Conservation (phyloP, 352 stramenopile genomes). For the Globisporangium solare region DNA sequence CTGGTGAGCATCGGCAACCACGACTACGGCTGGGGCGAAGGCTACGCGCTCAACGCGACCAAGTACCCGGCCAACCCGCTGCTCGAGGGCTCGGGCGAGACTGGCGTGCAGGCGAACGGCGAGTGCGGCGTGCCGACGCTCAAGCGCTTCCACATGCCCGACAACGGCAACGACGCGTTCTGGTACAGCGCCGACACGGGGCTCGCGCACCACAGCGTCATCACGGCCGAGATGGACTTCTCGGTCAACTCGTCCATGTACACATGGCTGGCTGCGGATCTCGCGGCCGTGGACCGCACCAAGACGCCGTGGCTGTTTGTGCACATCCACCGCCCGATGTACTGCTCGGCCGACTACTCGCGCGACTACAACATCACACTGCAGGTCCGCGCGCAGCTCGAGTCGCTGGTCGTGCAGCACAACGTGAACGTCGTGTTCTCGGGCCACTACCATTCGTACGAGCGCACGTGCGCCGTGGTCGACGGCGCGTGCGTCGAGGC, state of each 20-base stretch:
- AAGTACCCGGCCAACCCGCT: conserved; percentile 24
- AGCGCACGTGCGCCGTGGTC: conserved; percentile 44
- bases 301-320: conserved; percentile 51
- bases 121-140: conserved; percentile 80
- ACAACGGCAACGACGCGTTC: conserved; percentile 40
- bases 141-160: conserved; percentile 72
- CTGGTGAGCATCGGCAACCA: conserved; percentile 62
- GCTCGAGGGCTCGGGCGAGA: conserved; percentile 24
- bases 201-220: conserved; percentile 34
- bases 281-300: conserved; percentile 37
- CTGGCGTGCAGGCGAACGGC: conserved; percentile 46
- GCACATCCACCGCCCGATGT: conserved; percentile 47
- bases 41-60: conserved; percentile 17
- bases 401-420: conserved; percentile 36
- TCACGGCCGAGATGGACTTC: conserved; percentile 49
- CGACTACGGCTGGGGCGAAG: conserved; percentile 38
- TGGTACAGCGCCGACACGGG: conserved; percentile 52
- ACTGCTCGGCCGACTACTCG: conserved; percentile 33
- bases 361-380: conserved; percentile 30
- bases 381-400: conserved; percentile 30
- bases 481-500: conserved; percentile 25
- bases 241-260: conserved; percentile 28
- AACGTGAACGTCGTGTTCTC: conserved; percentile 45
- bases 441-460: conserved; percentile 53
- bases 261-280: conserved; percentile 42